Evolutionary conservation across 257 asterid genomes (phyloP), one percentile per base, ranked within the genome.

Genomic region (Sherardia arvensis): DNA sequence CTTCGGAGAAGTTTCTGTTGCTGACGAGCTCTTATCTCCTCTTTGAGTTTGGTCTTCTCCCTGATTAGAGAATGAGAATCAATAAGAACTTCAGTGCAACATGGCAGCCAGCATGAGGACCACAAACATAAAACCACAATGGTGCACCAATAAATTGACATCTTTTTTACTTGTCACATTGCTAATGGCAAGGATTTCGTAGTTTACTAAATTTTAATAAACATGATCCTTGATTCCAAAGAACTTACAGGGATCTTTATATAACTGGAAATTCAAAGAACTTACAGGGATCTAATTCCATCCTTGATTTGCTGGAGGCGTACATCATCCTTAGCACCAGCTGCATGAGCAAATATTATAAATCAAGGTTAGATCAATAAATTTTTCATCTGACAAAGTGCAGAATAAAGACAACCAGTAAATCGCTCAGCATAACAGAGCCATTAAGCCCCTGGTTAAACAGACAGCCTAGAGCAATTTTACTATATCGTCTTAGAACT

Each of bases 251-350:
- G 77, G 96, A 77, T 83, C 67, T 82, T n/a, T n/a, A 23, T 7
- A 48, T 25, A 60, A 26, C 61, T 6, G 15, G 36, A 59, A 8
- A 59, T 8, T 20, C 61, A 30, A 69, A 76, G 36, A 65, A 65
- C 95, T 69, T 82, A 86, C 98, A 91, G 69, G 77, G 96, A 77
- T 83, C 67, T 82, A 72, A 91, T 80, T 78, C 73, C 83, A 73
- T 86, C 85, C 82, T 86, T 88, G 79, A 91, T 91, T 61, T 81
- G 83, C 80, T 84, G 90, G 80, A 91, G 70, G 20, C 89, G 88
- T 60, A 72, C 69, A 64, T 86, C 92, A 62, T 77, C 79, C 78
- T 74, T 83, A 4, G 74, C 73, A 67, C 66, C 73, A 49, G 78
- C 98, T 91, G 89, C 78, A 77, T 18, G 59, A 69, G 27, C 51